Conservation (phyloP, 805 yeast genomes). For the Starmera quercuum region DNA sequence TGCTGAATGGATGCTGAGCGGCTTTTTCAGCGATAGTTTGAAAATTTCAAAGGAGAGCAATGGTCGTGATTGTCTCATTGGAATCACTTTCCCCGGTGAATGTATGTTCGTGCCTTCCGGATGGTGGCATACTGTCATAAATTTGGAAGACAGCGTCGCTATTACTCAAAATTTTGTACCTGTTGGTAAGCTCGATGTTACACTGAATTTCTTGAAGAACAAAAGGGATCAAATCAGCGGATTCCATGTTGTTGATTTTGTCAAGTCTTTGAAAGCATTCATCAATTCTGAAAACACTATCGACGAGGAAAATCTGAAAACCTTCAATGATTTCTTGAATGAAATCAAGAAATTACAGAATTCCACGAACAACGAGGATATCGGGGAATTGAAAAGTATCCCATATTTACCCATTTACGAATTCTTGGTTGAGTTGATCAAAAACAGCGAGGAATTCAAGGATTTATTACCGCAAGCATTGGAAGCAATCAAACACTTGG, state of each 20-base stretch:
- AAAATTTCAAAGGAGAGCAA: conserved; percentile 39
- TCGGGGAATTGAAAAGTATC: conserved; percentile 42
- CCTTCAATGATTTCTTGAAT: conserved; percentile 22
- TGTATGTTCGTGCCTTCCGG: conserved; percentile 89
- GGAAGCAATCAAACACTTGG: conserved; percentile 25
- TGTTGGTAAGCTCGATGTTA: conserved; percentile 47
- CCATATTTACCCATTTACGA: conserved; percentile 54
- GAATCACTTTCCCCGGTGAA: conserved; percentile 74
- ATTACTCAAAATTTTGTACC: conserved; percentile 89
- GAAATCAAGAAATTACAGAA: conserved; percentile 20
- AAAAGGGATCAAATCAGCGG: conserved; percentile 75
- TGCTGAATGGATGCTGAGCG: conserved; percentile 85
- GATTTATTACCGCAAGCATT: conserved; percentile 29
- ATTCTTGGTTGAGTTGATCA: conserved; percentile 46
- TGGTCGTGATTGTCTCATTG: conserved; percentile 51
- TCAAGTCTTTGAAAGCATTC: conserved; percentile 25
- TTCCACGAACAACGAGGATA: conserved; percentile 45
- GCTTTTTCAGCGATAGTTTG: conserved; percentile 67
- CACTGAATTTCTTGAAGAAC: conserved; percentile 57
- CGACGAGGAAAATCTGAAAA: conserved; percentile 7
- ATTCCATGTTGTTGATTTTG: conserved; percentile 52
- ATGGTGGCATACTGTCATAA: conserved; percentile 97
- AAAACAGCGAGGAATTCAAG: conserved; percentile 27
- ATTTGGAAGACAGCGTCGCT: conserved; percentile 75
- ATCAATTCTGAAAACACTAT: conserved; percentile 15